A percentile compares a stretch with the other conserved stretches of the same genome.
Conservation (phyloP, 164 flowering plant species). For the Dillenia suffruticosa region DNA sequence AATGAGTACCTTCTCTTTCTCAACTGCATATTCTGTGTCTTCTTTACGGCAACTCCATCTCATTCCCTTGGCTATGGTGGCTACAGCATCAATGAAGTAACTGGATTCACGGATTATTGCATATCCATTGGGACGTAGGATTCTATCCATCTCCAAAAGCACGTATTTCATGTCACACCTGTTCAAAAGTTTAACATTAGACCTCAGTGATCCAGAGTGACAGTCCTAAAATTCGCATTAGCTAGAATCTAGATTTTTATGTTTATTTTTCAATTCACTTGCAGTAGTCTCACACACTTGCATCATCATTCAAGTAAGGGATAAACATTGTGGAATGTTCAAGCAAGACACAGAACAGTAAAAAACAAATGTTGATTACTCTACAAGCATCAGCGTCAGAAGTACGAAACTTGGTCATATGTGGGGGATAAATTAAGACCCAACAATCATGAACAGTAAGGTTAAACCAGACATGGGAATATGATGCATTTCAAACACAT, state of each 20-base stretch:
- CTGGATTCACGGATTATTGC: constrained; percentile 77
- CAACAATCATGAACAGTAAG: too few relatives aligned
- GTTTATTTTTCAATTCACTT: too few relatives aligned
- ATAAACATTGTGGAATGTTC: not conserved
- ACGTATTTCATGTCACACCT: constrained; percentile 95
- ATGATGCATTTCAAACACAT: too few relatives aligned
- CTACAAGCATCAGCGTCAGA: too few relatives aligned
- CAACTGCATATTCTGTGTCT: constrained; percentile 58
- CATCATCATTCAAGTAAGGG: not conserved
- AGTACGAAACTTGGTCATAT: too few relatives aligned
- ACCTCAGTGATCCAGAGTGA: not conserved
- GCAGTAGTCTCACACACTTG: too few relatives aligned
- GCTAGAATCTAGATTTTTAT: too few relatives aligned
- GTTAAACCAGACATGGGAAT: too few relatives aligned
- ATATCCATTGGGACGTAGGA: constrained; percentile 78
- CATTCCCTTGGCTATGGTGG: constrained; percentile 71
- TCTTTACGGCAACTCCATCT: constrained; percentile 85
- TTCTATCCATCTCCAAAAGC: constrained; percentile 88
- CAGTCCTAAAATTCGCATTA: not conserved
- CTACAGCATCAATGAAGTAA: constrained; percentile 60
- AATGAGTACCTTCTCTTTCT: constrained; percentile 70
- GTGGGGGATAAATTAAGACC: too few relatives aligned
- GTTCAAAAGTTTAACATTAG: constrained; percentile 6
- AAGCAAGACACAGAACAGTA: not conserved
- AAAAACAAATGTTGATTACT: not conserved